Conservation (phyloP, 2,329 filamentous ascomycete species). For the Nectriaceae sp. region DNA sequence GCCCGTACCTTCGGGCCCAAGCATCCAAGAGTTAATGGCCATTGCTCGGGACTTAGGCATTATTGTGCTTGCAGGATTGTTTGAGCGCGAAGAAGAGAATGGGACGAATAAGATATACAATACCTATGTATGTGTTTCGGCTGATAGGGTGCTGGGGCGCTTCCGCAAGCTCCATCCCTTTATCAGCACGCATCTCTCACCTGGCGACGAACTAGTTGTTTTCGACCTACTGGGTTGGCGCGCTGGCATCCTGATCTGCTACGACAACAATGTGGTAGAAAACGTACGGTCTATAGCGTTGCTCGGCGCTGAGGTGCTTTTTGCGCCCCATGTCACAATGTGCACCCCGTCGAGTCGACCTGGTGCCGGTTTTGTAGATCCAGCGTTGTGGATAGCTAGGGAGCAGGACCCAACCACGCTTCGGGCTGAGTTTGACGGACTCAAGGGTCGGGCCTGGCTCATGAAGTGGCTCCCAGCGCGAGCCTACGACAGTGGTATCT, state of each 20-base stretch:
- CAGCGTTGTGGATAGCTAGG: slow-evolving; percentile 6
- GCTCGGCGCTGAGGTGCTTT: slow-evolving; percentile 15
- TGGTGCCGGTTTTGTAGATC: slow-evolving; percentile 19
- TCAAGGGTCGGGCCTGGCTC: slow-evolving; percentile 19
- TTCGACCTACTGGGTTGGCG: slow-evolving; percentile 19
- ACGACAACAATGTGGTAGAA: slow-evolving; percentile 23
- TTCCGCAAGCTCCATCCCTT: slow-evolving; percentile 21
- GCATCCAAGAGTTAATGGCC: background rate
- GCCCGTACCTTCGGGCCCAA: too few relatives aligned
- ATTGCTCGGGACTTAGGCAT: too few relatives aligned
- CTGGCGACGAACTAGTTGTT: slow-evolving; percentile 13
- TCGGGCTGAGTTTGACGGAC: slow-evolving; percentile 18
- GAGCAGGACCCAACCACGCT: slow-evolving; percentile 15
- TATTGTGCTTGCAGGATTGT: too few relatives aligned
- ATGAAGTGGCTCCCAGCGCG: slow-evolving; percentile 21
- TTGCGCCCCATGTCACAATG: slow-evolving; percentile 21
- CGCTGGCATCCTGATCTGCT: slow-evolving; percentile 21
- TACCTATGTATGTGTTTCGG: slow-evolving; percentile 18
- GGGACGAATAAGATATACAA: slow-evolving; percentile 9
- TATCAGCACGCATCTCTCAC: slow-evolving; percentile 13
- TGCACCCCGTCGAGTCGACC: slow-evolving; percentile 18
- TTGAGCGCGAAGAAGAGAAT: too few relatives aligned
- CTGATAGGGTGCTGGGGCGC: slow-evolving; percentile 10
- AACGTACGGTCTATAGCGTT: slow-evolving; percentile 17
- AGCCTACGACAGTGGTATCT: slow-evolving; percentile 19